Percentiles rank a stretch among this genome's conserved stretches.
These are phyloP conservation scores for Coemansia sp. DNA, from an alignment of 192 early-diverging fungal genomes.

Conservation along the genomic window DNA sequence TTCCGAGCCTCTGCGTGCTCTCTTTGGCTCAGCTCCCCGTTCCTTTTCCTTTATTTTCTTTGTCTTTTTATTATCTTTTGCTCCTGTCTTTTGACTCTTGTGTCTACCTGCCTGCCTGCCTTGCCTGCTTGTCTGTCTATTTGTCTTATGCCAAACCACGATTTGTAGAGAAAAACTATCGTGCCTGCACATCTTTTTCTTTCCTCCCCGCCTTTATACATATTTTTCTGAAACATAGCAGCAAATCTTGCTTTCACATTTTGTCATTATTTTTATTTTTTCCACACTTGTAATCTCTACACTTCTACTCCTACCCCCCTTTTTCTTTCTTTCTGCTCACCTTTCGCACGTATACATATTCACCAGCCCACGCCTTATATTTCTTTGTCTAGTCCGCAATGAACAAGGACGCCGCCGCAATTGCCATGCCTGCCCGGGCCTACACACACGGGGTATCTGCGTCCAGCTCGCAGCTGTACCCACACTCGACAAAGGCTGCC, in stretches of 20 bases:
- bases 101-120: too few relatives aligned
- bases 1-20: neutral
- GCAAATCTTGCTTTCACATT: constrained; percentile 6
- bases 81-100: neutral
- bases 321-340: neutral
- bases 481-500: constrained; percentile 20
- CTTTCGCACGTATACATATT: neutral
- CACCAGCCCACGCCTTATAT: constrained; percentile 4
- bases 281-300: constrained; percentile 5
- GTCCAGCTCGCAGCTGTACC: constrained; percentile 20
- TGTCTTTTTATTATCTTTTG: neutral
- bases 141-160: neutral
- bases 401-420: constrained; percentile 17
- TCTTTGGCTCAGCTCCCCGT: neutral
- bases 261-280: neutral
- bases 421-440: constrained; percentile 44
- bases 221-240: constrained; percentile 4
- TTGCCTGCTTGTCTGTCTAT: too few relatives aligned
- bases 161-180: neutral
- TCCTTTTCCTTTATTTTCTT: neutral
- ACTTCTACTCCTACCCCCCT: neutral
- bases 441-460: constrained; percentile 40
- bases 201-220: constrained; percentile 3
- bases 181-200: constrained; percentile 1
- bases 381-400: neutral